Conservation (phyloP, 495 filamentous ascomycete species). For the Aspergillus ostianus region DNA sequence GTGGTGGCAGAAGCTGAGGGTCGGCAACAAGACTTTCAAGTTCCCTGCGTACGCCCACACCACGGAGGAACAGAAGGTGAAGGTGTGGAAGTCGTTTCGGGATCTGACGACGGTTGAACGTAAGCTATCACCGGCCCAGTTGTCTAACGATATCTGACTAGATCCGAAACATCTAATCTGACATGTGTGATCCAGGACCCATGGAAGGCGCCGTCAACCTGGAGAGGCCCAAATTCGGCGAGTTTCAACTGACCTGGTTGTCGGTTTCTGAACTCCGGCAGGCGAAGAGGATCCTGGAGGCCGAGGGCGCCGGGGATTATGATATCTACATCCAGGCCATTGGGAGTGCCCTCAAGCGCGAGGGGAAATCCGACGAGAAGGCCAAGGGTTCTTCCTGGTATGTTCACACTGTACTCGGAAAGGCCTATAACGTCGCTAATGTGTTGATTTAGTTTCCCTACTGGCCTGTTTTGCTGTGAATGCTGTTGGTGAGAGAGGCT, state of each 20-base stretch:
- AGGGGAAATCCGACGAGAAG: neutral
- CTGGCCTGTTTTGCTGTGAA: slow-evolving; percentile 8
- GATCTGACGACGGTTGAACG: neutral
- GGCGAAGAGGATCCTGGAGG: slow-evolving; percentile 4
- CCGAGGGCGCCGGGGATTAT: neutral
- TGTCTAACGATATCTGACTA: neutral
- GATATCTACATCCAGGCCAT: neutral
- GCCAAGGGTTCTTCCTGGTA: slow-evolving; percentile 2
- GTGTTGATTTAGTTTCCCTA: neutral
- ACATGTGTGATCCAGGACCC: neutral
- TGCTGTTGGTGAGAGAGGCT: slow-evolving; percentile 2
- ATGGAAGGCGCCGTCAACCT: slow-evolving; percentile 5
- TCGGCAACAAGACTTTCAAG: slow-evolving; percentile 3
- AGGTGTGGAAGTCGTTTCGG: slow-evolving; percentile 6
- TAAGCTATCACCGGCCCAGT: neutral
- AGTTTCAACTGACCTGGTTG: slow-evolving; percentile 7
- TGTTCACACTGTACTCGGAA: neutral
- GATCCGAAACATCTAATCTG: neutral
- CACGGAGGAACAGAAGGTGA: slow-evolving; percentile 4
- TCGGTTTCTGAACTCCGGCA: slow-evolving; percentile 2
- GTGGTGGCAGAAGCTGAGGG: slow-evolving; percentile 6
- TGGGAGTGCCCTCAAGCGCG: neutral
- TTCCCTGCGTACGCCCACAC: neutral
- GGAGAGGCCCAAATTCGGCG: slow-evolving; percentile 1
- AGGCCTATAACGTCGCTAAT: neutral